Base-by-base conservation (phyloP, 2,329 filamentous ascomycete species). In the Apiospora arundinis region DNA sequence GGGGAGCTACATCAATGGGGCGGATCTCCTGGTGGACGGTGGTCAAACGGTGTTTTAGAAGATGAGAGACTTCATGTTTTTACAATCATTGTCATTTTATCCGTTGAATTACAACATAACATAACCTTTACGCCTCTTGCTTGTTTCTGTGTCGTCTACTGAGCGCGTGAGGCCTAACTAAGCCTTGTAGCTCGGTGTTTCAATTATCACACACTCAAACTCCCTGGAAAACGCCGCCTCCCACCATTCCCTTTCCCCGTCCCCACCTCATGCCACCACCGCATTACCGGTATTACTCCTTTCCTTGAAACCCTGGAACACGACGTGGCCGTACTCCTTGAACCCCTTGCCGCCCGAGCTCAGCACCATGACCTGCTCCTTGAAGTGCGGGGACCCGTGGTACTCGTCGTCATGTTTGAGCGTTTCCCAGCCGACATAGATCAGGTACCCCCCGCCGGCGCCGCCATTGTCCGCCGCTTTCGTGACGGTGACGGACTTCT, bases 1-100 rank as follows among this genome's bases (percentile, higher is more conserved):
- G 0, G 90, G 91, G 23, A 88, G 85, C 44, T 93, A 93, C 80
- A 87, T 94, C n/a, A 93, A 87, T 74, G 91, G 91, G 3, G 84
- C 88, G 7, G 91, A 93, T 82, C 84, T 93, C 72, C 81, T 92
- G 45, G 86, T 92, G 66, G 91, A 93, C 78, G 91, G 91, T 21
- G 88, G 86, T 21, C 79, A 82, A 71, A 80, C 79, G 23, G 70
- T 81, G 12, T 79, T 81, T 63, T 72, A 68, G 46, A 42, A 68
- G 46, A 42, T 45, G 2, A 18, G 42, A 14, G 42, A 12, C 5
- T 45, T 45, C 12, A 32, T 45, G 16, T 45, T 1, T 45, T 45
- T 16, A 18, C 42, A 16, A 45, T 16, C 42, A 18, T 45, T 45
- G 2, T 16, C 42, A 42, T 42, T 42, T 42, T 14, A 42, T 42